These are phyloP conservation scores for Thuidium tamariscinum DNA, from an alignment of 225 moss, liverwort and hornwort genomes.

Conservation along the genomic window DNA sequence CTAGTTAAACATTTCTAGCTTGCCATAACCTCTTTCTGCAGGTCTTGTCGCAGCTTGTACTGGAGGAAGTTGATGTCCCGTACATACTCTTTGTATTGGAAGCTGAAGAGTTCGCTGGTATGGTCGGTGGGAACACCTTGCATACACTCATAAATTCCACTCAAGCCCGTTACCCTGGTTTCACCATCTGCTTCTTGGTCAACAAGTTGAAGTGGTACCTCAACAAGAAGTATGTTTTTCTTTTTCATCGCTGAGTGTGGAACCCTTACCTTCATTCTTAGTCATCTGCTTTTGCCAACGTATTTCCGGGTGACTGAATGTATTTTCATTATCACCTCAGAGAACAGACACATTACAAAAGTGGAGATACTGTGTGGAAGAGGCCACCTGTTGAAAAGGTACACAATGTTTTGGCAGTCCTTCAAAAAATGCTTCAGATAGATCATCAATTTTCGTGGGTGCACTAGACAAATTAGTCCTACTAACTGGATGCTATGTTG, in stretches of 20 bases:
- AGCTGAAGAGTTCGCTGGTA: constrained; percentile 64
- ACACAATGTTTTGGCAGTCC: neutral
- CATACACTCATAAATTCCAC: constrained; percentile 31
- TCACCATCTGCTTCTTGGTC: constrained; percentile 67
- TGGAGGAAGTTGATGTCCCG: constrained; percentile 73
- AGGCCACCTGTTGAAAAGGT: constrained; percentile 83
- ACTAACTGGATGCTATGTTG: neutral
- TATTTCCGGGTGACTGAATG: neutral
- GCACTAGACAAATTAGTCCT: neutral
- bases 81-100: constrained; percentile 68
- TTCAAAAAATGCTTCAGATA: neutral
- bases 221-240: constrained; percentile 38
- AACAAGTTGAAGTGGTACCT: constrained; percentile 75
- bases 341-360: constrained; percentile 64
- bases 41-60: constrained; percentile 35
- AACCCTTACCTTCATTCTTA: neutral
- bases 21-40: neutral
- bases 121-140: constrained; percentile 41
- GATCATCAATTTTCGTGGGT: neutral
- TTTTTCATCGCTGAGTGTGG: neutral
- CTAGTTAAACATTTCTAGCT: neutral
- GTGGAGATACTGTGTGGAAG: constrained; percentile 44
- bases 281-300: neutral
- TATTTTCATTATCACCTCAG: constrained; percentile 13
- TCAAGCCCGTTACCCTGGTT: constrained; percentile 57